phyloP scores from a whole-genome alignment of 768 basidiomycete species.

The Russula virescens region DNA sequence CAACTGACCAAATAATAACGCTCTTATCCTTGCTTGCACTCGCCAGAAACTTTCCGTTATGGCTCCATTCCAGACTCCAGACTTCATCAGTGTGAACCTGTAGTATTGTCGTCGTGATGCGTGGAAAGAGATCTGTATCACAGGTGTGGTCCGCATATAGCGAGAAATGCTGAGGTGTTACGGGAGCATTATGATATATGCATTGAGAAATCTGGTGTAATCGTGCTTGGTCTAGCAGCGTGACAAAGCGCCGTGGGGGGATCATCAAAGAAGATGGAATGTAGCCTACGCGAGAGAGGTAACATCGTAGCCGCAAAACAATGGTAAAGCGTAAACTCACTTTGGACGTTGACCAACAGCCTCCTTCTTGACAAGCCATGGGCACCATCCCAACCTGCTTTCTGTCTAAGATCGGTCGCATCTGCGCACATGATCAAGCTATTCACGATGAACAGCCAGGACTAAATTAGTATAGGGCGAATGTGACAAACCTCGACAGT shows the following conservation, averaged over 20 bases:
- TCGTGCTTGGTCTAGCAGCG: conserved; percentile 81
- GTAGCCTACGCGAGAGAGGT: conserved; percentile 48
- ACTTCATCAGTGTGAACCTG: conserved; percentile 90
- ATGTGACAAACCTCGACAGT: conserved; percentile 67
- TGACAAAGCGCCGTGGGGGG: conserved; percentile 79
- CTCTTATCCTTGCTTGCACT: conserved; percentile 83
- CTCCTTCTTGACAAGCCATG: conserved; percentile 68
- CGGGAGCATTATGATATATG: conserved; percentile 77
- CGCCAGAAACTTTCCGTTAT: conserved; percentile 77
- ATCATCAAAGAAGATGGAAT: conserved; percentile 92
- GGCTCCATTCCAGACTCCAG: conserved; percentile 95
- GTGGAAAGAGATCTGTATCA: conserved; percentile 75
- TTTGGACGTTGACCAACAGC: conserved; percentile 75
- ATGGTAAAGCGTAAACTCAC: conserved; percentile 39
- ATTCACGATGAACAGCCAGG: conserved; percentile 5
- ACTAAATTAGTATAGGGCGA: background rate
- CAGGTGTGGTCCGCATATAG: conserved; percentile 85
- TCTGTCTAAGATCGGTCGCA: conserved; percentile 71
- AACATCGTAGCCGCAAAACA: background rate
- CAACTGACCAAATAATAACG: conserved; percentile 85
- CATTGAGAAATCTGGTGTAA: conserved; percentile 75
- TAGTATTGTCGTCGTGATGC: conserved; percentile 76
- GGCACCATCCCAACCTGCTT: conserved; percentile 88
- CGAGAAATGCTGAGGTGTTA: conserved; percentile 57
- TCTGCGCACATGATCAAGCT: conserved; percentile 80